Evolutionary conservation across 2,329 filamentous ascomycete species (phyloP).

Genomic region (Phaeomoniella chlamydospora): DNA sequence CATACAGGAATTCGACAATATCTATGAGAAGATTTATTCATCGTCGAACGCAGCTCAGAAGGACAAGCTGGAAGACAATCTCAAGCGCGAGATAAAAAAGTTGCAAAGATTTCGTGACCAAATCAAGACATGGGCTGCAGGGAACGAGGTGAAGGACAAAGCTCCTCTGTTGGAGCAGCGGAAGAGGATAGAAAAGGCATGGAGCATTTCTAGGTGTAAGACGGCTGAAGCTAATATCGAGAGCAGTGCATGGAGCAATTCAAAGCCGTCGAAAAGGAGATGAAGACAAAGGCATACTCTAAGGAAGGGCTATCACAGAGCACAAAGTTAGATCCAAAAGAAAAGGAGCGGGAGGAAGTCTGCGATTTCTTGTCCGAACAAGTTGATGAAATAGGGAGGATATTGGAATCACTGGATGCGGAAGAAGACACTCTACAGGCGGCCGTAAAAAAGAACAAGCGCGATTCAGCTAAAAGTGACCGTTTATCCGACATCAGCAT

Average conservation of each 20-base stretch:
- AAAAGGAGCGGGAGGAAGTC: constrained; percentile 82
- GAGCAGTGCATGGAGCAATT: constrained; percentile 76
- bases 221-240: constrained; percentile 7
- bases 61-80: constrained; percentile 93
- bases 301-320: constrained; percentile 91
- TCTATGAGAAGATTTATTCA: constrained; percentile 95
- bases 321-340: constrained; percentile 89
- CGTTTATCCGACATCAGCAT: constrained; percentile 75
- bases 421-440: constrained; percentile 77
- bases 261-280: constrained; percentile 99
- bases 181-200: constrained; percentile 90
- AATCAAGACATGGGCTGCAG: constrained; percentile 98
- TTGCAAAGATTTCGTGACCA: constrained; percentile 92
- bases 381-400: constrained; percentile 87
- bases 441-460: constrained; percentile 90
- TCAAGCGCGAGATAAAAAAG: constrained; percentile 99
- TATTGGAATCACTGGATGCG: constrained; percentile 71
- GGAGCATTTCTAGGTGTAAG: constrained; percentile 8
- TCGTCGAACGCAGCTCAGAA: constrained; percentile 89
- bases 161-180: constrained; percentile 83
- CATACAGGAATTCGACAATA: constrained; percentile 78
- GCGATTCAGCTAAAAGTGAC: constrained; percentile 67
- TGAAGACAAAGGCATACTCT: constrained; percentile 99
- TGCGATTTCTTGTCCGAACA: constrained; percentile 73
- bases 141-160: constrained; percentile 99